These are phyloP conservation scores for Diaporthe citrichinensis DNA, from an alignment of 2,329 filamentous ascomycete species.

Conservation along the genomic window DNA sequence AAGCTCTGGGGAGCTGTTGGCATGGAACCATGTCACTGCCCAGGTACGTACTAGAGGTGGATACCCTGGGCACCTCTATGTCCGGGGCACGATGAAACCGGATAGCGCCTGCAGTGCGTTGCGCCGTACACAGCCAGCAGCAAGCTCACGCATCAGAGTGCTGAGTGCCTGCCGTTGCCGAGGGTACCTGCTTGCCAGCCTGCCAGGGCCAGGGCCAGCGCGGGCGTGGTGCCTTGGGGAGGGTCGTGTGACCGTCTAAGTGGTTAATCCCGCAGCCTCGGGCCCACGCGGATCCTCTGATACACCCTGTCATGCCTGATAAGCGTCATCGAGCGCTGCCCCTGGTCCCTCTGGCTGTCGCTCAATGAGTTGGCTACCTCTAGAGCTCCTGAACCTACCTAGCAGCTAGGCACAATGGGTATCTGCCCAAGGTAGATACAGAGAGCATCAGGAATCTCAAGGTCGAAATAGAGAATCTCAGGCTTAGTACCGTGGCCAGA, in stretches of 20 bases:
- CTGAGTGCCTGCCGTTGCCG: constrained; percentile 17
- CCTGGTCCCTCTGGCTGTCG: constrained; percentile 1
- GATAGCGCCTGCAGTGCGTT: constrained; percentile 2
- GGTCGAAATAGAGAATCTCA: neutral
- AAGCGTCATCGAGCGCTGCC: constrained; percentile 37
- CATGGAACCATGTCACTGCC: constrained; percentile 3
- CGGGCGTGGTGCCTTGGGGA: constrained; percentile 2
- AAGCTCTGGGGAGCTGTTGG: constrained; percentile 25
- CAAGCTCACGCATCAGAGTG: neutral
- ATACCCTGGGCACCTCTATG: constrained; percentile 21
- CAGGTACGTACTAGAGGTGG: neutral
- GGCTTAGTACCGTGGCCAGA: no score
- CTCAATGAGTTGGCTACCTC: neutral
- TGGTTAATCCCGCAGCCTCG: constrained; percentile 21
- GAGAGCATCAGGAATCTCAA: neutral
- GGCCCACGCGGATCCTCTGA: constrained; percentile 39
- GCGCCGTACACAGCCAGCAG: neutral
- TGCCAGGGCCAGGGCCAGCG: constrained; percentile 8
- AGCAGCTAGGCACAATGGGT: neutral
- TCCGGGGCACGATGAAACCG: constrained; percentile 21
- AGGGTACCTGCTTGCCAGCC: constrained; percentile 7
- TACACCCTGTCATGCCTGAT: constrained; percentile 28
- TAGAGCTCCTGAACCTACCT: neutral
- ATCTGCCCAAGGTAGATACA: neutral
- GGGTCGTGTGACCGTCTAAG: constrained; percentile 39